Evolutionary conservation across 2,329 filamentous ascomycete genomes (phyloP), one percentile per base, ranked within the genome.

Genomic region (Bisporella sp.): DNA sequence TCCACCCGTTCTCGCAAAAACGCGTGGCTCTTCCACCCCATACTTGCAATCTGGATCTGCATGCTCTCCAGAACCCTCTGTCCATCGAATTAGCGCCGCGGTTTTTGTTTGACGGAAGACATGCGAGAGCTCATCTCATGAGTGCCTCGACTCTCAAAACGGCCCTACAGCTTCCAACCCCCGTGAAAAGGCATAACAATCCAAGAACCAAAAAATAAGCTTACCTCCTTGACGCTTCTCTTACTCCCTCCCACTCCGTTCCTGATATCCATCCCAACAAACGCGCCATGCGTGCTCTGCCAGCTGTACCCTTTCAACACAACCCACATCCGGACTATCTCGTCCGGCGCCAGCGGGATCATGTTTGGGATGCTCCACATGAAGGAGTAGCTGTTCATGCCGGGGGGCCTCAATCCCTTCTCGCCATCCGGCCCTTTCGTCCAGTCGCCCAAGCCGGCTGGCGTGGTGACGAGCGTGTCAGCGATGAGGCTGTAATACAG

Each of bases 361-460:
- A 75, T 73, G 64, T 89, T 88, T 1, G 84, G 84, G 55, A 85
- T 83, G 47, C 82, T 85, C 84, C 85, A 91, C 77, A 89, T 84
- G 68, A 90, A 91, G 0, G 79, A 71, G 62, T 79, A 91, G 11
- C 69, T 73, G 59, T 75, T 80, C 57, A 76, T 63, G 0, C 71
- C 73, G 3, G 54, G 47, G 0, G 76, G 77, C 43, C 69, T 62
- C 11, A 57, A 42, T 1, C 72, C 71, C 7, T 66, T 58, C 0
- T 49, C 58, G 1, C 72, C 71, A 8, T 66, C 59, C 0, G 71
- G 69, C 13, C 78, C 72, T 7, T 64, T 62, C 1, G 66, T 64
- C 73, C 75, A 79, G 59, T 69, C 70, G 1, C 71, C 71, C 4
- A 77, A 52, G 0, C 77, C 78, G 4, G 75, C 73, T 0, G 86